A percentile compares a stretch with the other conserved stretches of the same genome.
Evolutionary conservation across 306 rosid species (phyloP).

Genomic region (Heteromeles arbutifolia): DNA sequence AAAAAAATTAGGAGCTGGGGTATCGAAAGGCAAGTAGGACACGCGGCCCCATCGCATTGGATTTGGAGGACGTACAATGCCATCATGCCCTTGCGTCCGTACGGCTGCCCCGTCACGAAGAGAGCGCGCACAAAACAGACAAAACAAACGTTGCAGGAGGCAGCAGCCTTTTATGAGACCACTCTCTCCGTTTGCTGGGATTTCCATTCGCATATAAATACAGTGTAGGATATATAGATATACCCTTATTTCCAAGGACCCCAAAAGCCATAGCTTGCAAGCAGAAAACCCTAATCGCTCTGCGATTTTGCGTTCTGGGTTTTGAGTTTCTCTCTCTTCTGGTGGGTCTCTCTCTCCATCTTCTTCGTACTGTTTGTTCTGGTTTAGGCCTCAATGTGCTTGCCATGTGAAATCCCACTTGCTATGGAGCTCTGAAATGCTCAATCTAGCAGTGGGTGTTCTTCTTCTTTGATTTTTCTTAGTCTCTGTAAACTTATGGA

Average conservation of each 20-base stretch:
- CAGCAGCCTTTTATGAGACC: background rate
- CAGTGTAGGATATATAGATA: too few relatives aligned
- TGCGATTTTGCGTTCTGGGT: too few relatives aligned
- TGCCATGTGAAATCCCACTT: background rate
- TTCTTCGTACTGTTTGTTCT: too few relatives aligned
- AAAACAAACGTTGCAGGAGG: background rate
- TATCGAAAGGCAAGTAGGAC: background rate
- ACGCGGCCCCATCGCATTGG: background rate
- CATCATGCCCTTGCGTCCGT: background rate
- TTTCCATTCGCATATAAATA: background rate
- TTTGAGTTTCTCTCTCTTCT: too few relatives aligned
- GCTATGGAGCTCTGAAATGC: too few relatives aligned
- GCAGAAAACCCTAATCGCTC: background rate
- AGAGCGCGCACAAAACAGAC: background rate
- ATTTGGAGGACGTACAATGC: background rate
- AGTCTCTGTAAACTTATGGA: too few relatives aligned
- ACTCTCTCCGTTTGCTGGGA: background rate
- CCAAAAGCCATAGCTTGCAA: background rate
- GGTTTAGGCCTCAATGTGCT: too few relatives aligned
- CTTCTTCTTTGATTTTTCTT: too few relatives aligned
- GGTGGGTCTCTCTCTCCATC: too few relatives aligned
- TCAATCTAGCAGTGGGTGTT: too few relatives aligned
- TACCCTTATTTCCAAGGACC: background rate
- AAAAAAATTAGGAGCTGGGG: background rate
- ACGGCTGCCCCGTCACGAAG: background rate